Percentiles rank a stretch among this genome's conserved stretches.
These are phyloP conservation scores for Penicillium antarcticum DNA, from an alignment of 495 filamentous ascomycete species.

Conservation along the genomic window DNA sequence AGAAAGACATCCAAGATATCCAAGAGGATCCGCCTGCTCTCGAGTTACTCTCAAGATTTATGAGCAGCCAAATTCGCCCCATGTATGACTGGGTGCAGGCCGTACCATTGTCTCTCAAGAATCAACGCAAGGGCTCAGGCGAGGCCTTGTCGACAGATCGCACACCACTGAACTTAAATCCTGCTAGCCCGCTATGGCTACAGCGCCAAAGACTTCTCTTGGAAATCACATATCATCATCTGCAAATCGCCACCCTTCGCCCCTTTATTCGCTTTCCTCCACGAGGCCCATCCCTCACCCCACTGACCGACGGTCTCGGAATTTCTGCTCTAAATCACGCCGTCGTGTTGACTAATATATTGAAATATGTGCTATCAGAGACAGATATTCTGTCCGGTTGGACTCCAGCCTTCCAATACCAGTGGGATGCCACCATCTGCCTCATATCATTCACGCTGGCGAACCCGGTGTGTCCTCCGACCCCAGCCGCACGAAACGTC, in stretches of 20 bases:
- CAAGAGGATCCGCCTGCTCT: slow-evolving; percentile 4
- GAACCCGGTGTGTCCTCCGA: slow-evolving; percentile 31
- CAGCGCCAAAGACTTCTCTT: slow-evolving; percentile 29
- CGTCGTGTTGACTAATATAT: slow-evolving; percentile 42
- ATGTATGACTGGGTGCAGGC: slow-evolving; percentile 33
- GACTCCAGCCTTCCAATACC: slow-evolving; percentile 44
- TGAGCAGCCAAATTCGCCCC: slow-evolving; percentile 20
- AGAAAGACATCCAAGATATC: neutral
- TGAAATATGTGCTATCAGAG: slow-evolving; percentile 44
- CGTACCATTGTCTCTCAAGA: slow-evolving; percentile 36
- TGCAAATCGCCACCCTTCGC: slow-evolving; percentile 22
- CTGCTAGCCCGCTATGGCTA: slow-evolving; percentile 29
- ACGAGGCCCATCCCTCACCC: slow-evolving; percentile 5
- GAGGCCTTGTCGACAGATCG: slow-evolving; percentile 38
- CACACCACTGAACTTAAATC: slow-evolving; percentile 33
- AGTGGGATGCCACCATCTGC: slow-evolving; percentile 49
- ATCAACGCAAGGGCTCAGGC: slow-evolving; percentile 23
- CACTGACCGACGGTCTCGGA: slow-evolving; percentile 29
- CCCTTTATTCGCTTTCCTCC: slow-evolving; percentile 23
- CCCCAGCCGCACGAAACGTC: slow-evolving; percentile 25
- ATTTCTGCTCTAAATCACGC: slow-evolving; percentile 41
- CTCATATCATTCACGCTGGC: slow-evolving; percentile 47
- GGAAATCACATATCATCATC: slow-evolving; percentile 29
- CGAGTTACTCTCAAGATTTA: slow-evolving; percentile 27
- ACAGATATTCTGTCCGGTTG: slow-evolving; percentile 45